phyloP scores from a whole-genome alignment of 2,329 filamentous ascomycete genomes.

The Cladosporium sp. region DNA sequence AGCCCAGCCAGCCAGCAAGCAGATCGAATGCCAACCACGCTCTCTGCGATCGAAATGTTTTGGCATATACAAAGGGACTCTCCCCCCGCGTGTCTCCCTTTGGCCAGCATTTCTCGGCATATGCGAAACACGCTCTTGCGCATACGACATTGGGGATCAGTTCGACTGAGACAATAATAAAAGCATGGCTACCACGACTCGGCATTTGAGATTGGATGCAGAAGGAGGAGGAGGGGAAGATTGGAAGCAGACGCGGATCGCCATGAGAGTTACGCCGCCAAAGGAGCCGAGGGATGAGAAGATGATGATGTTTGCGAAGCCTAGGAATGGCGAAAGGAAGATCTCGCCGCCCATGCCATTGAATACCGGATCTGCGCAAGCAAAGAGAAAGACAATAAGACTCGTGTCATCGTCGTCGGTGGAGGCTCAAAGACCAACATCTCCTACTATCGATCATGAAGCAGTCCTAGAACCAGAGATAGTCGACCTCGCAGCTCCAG shows the following conservation, averaged over 20 bases:
- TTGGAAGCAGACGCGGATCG: slow-evolving; percentile 18
- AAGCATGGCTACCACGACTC: slow-evolving; percentile 15
- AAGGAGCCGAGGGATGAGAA: slow-evolving; percentile 17
- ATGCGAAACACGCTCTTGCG: background rate
- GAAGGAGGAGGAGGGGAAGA: slow-evolving; percentile 12
- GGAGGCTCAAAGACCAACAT: too few species aligned
- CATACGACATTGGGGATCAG: background rate
- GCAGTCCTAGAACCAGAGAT: slow-evolving; percentile 22
- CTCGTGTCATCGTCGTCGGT: background rate
- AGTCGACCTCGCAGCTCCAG: slow-evolving; percentile 20
- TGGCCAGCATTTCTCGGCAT: background rate
- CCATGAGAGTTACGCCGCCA: slow-evolving; percentile 3
- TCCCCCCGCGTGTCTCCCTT: background rate
- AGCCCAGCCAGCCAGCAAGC: background rate
- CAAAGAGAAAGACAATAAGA: background rate
- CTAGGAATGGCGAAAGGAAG: background rate
- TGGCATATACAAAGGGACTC: background rate
- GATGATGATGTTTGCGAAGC: slow-evolving; percentile 12
- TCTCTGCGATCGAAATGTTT: background rate
- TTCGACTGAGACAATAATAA: background rate
- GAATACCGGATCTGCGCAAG: background rate
- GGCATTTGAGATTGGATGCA: background rate
- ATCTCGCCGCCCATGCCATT: background rate
- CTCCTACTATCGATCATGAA: background rate
- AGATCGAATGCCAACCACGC: too few species aligned